A percentile compares a stretch with the other conserved stretches of the same genome.
Evolutionary conservation across 2,329 filamentous ascomycete species (phyloP).

Genomic region (Penicillium sp.): DNA sequence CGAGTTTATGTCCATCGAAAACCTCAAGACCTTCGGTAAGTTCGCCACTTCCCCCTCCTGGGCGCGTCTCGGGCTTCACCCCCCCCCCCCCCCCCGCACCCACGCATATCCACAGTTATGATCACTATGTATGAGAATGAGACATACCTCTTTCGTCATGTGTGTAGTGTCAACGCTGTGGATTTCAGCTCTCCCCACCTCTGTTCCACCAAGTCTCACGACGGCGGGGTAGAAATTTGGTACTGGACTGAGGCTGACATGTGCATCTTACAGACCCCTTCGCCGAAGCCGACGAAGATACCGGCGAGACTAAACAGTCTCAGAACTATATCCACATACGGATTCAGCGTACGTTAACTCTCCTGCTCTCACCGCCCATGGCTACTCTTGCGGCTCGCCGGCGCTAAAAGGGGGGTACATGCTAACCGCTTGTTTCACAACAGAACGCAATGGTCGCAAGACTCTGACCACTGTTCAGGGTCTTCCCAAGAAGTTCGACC

Average conservation of each 20-base stretch:
- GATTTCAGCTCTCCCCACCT: constrained; percentile 3
- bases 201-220: constrained; percentile 13
- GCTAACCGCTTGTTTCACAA: constrained; percentile 25
- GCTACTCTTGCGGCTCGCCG: constrained; percentile 3
- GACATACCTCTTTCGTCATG: background rate
- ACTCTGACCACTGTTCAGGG: constrained; percentile 99
- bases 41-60: constrained; percentile 36
- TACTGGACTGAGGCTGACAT: constrained; percentile 35
- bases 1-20: constrained; percentile 99
- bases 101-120: constrained; percentile 5
- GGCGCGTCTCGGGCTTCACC: constrained; percentile 7
- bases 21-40: constrained; percentile 93
- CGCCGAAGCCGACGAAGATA: constrained; percentile 99
- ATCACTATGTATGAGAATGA: background rate
- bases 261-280: constrained; percentile 76
- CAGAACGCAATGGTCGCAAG: constrained; percentile 99
- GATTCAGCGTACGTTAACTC: constrained; percentile 80
- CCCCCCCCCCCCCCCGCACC: constrained; percentile 4
- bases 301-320: constrained; percentile 89
- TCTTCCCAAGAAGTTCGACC: constrained; percentile 97
- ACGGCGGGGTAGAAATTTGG: constrained; percentile 39
- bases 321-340: constrained; percentile 99
- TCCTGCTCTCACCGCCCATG: background rate
- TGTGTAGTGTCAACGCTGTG: background rate
- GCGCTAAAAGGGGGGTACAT: constrained; percentile 8